Conservation (phyloP, 2,329 filamentous ascomycete species). For the Ascochyta clinopodiicola region DNA sequence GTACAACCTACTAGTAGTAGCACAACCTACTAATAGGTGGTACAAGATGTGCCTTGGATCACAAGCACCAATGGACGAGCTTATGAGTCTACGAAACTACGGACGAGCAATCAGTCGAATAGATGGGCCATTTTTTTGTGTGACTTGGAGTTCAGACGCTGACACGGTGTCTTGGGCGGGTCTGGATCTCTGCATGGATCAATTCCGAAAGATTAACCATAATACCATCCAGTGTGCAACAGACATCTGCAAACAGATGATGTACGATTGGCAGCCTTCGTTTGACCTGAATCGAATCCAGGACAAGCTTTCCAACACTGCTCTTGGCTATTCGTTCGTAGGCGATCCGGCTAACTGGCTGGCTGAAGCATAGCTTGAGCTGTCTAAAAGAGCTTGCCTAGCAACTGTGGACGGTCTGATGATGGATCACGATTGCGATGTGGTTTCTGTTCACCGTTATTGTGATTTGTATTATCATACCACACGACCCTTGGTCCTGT, state of each 20-base stretch:
- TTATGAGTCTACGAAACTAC: slow-evolving; percentile 1
- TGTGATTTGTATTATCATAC: not conserved
- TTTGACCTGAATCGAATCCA: not conserved
- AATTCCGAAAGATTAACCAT: not conserved
- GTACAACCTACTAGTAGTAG: too few species aligned
- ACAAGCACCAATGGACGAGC: slow-evolving; percentile 2
- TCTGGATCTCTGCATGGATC: not conserved
- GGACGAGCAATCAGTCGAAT: slow-evolving; percentile 1
- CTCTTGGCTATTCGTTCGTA: not conserved
- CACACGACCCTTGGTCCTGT: not conserved
- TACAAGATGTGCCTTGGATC: not conserved
- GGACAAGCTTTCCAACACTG: slow-evolving; percentile 1
- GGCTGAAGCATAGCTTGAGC: not conserved
- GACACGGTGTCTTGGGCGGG: slow-evolving; percentile 1
- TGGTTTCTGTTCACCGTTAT: not conserved
- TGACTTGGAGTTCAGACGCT: not conserved
- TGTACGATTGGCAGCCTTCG: not conserved
- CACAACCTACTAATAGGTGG: too few species aligned
- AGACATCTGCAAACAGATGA: not conserved
- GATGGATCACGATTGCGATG: not conserved
- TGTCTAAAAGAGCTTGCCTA: not conserved
- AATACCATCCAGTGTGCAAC: not conserved
- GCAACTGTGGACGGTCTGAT: not conserved
- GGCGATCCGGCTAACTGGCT: not conserved
- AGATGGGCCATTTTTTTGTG: slow-evolving; percentile 1